phyloP scores from a whole-genome alignment of 768 basidiomycete genomes.

The Suillus spraguei region DNA sequence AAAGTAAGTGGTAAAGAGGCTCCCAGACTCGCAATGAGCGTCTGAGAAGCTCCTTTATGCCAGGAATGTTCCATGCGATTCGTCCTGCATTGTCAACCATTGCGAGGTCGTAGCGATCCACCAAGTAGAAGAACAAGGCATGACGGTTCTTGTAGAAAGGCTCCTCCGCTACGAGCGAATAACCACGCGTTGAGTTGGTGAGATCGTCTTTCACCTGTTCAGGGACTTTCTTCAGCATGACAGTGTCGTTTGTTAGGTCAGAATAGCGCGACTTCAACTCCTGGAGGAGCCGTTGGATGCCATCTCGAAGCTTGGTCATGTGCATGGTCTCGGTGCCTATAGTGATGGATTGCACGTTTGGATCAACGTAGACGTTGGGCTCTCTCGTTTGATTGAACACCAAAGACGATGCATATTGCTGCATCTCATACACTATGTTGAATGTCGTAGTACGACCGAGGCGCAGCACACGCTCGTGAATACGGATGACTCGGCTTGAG shows the following conservation, averaged over 20 bases:
- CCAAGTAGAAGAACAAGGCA: background rate
- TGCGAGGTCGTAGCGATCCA: too few relatives aligned
- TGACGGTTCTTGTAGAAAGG: background rate
- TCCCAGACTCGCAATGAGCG: too few relatives aligned
- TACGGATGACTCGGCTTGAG: too few relatives aligned
- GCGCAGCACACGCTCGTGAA: too few relatives aligned
- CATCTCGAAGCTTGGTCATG: background rate
- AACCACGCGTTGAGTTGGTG: background rate
- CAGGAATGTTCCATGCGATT: too few relatives aligned
- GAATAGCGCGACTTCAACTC: background rate
- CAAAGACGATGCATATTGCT: background rate
- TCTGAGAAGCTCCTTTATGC: too few relatives aligned
- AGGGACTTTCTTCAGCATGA: background rate
- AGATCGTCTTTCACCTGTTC: background rate
- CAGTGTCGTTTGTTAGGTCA: background rate
- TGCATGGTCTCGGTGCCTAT: background rate
- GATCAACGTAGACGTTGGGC: background rate
- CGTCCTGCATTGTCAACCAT: too few relatives aligned
- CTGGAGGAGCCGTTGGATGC: background rate
- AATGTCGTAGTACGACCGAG: too few relatives aligned
- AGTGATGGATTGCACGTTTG: background rate
- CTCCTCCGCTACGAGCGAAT: background rate
- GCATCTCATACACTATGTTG: background rate
- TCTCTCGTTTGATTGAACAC: background rate
- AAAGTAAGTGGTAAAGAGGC: too few relatives aligned